These are phyloP conservation scores for Abrus pulchellus DNA, from an alignment of 306 rosid species.

Conservation along the genomic window DNA sequence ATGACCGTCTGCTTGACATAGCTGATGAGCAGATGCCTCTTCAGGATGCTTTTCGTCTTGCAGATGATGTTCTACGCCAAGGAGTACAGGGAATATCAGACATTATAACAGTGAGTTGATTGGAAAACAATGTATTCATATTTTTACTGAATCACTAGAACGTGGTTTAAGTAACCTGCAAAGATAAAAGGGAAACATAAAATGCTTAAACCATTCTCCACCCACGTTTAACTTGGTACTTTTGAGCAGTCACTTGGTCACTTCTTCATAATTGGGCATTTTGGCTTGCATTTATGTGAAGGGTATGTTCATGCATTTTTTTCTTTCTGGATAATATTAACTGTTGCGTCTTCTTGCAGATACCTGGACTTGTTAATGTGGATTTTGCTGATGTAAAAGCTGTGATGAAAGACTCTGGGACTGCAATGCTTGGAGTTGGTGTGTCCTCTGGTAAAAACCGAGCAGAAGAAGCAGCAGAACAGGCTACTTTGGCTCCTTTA, in stretches of 20 bases:
- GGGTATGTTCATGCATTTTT: neutral
- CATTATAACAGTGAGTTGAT: constrained; percentile 85
- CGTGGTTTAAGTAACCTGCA: constrained; percentile 9
- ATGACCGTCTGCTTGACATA: constrained; percentile 95
- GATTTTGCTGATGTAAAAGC: constrained; percentile 99
- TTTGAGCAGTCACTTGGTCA: constrained; percentile 9
- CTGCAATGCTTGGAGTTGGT: constrained; percentile 99
- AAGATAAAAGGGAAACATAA: neutral
- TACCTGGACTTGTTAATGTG: constrained; percentile 98
- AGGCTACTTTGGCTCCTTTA: constrained; percentile 97
- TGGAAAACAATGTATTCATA: constrained; percentile 14
- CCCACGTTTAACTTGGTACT: neutral
- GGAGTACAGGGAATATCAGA: constrained; percentile 99
- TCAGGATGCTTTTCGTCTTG: constrained; percentile 96
- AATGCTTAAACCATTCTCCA: constrained; percentile 35
- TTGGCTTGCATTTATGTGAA: constrained; percentile 1
- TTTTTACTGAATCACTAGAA: neutral
- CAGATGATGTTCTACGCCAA: constrained; percentile 97
- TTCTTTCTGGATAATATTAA: constrained; percentile 18
- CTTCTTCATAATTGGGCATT: constrained; percentile 29
- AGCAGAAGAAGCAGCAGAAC: constrained; percentile 99
- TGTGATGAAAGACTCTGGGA: constrained; percentile 98
- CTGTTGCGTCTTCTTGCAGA: constrained; percentile 60
- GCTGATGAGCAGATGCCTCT: constrained; percentile 98
- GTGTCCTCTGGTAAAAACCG: constrained; percentile 98